Base-by-base conservation (phyloP, 352 stramenopile genomes). In the Phytophthora ramorum region DNA sequence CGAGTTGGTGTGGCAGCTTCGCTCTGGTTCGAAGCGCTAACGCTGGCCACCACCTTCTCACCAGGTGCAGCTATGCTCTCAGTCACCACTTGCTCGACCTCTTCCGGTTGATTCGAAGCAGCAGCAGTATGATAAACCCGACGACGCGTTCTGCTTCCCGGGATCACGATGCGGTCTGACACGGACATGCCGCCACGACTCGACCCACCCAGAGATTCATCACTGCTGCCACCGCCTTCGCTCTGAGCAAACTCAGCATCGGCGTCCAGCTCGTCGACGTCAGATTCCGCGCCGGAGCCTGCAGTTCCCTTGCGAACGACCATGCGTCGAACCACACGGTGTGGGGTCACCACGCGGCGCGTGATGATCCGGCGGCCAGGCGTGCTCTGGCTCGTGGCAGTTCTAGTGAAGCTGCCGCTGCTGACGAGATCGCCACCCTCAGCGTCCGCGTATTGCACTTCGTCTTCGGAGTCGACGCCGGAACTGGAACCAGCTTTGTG, bases 311-410 rank as follows among this genome's bases (percentile, higher is more conserved):
- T 78, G 16, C 49, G 55, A 38, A 62, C 46, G 7, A 70, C 43
- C 46, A 65, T 69, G 14, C 66, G 71, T 41, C 52, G 61, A 52
- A 73, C 54, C 0, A 79, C 44, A 34, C 61, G 66, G 30, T 71
- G 60, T 4, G 65, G 66, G 19, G 66, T 73, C 16, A 78, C 71
- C 4, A 75, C 71, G 4, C 61, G 65, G 38, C 66, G 70, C 28
- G 66, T 78, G 19, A 66, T 58, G 3, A 73, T 45, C 8, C 64
- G 53, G 20, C 56, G 58, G 43, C 48, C 54, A 10, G 48, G 26
- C 14, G 48, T 54, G 17, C 46, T 68, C 12, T 56, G 37, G 34
- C n/a, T 67, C 4, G 43, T 62, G 17, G 51, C 41, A 12, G 22
- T 66, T 50, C 40, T 59, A 6, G 35, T 59, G 6, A 56, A 66